Evolutionary conservation across 1,139 yeast genomes (phyloP).

Genomic region (Hemisphaericaspora lyxosophila): DNA sequence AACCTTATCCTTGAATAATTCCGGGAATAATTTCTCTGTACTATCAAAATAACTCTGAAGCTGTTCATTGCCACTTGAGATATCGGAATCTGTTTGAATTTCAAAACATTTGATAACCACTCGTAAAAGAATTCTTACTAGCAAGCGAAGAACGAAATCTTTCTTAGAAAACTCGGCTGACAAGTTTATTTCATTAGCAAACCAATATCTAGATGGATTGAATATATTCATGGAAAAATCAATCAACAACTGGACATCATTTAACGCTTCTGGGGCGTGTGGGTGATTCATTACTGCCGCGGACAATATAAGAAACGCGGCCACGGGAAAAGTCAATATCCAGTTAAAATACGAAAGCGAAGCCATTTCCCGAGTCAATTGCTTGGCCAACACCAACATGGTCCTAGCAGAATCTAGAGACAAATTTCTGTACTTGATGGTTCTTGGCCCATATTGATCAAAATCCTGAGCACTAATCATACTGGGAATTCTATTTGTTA

Average conservation of each 20-base stretch:
- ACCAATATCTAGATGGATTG: constrained; percentile 2
- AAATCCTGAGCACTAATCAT: constrained; percentile 19
- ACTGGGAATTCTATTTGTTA: constrained; percentile 36
- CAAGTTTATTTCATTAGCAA: background rate
- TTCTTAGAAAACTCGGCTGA: constrained; percentile 7
- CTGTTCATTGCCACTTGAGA: constrained; percentile 9
- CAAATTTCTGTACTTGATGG: constrained; percentile 22
- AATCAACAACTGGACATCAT: constrained; percentile 33
- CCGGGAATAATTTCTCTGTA: constrained; percentile 26
- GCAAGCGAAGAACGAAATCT: constrained; percentile 20
- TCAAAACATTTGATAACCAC: constrained; percentile 22
- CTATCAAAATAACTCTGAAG: constrained; percentile 26
- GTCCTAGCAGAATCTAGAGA: constrained; percentile 38
- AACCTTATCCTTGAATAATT: constrained; percentile 17
- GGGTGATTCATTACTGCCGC: constrained; percentile 36
- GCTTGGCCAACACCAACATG: constrained; percentile 26
- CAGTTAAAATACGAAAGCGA: constrained; percentile 32
- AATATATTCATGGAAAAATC: constrained; percentile 28
- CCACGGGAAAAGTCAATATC: constrained; percentile 33
- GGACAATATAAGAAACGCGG: constrained; percentile 34
- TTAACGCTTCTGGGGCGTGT: constrained; percentile 23
- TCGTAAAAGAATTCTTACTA: constrained; percentile 23
- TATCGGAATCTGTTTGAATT: constrained; percentile 9
- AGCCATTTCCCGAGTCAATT: constrained; percentile 19
- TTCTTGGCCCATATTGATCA: constrained; percentile 17